phyloP scores from a whole-genome alignment of 2,329 filamentous ascomycete genomes.

The Fusarium cyanostomum region DNA sequence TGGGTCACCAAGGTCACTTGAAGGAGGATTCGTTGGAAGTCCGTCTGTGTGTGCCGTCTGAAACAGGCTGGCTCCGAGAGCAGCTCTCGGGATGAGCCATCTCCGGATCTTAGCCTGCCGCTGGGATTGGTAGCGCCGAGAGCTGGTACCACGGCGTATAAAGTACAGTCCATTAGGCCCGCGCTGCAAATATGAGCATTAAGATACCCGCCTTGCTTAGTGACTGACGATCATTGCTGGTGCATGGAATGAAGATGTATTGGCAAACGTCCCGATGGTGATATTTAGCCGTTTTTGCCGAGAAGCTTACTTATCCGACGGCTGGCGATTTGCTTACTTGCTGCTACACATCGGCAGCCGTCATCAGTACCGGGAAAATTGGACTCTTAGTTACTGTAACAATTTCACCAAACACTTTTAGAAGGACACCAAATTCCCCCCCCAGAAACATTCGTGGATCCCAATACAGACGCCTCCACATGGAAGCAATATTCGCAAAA shows the following conservation, averaged over 20 bases:
- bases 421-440: neutral
- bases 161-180: neutral
- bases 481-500: neutral
- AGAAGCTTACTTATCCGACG: neutral
- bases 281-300: neutral
- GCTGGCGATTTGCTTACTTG: neutral
- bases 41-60: constrained; percentile 36
- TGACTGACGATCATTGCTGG: constrained; percentile 3
- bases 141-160: neutral
- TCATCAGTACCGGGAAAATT: too few relatives aligned
- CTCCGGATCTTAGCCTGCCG: constrained; percentile 43
- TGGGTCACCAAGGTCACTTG: constrained; percentile 7
- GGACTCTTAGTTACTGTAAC: too few relatives aligned
- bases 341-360: neutral
- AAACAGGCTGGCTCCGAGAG: constrained; percentile 39
- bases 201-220: neutral
- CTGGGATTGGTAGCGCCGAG: constrained; percentile 27
- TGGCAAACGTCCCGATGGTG: neutral
- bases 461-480: neutral
- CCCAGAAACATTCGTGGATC: neutral
- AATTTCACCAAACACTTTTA: too few relatives aligned
- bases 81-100: constrained; percentile 45
- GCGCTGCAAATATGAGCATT: neutral
- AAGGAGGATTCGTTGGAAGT: constrained; percentile 22
- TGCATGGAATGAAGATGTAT: constrained; percentile 5